These are phyloP conservation scores for Staphylotrichum longicolle DNA, from an alignment of 495 filamentous ascomycete species.

Conservation along the genomic window DNA sequence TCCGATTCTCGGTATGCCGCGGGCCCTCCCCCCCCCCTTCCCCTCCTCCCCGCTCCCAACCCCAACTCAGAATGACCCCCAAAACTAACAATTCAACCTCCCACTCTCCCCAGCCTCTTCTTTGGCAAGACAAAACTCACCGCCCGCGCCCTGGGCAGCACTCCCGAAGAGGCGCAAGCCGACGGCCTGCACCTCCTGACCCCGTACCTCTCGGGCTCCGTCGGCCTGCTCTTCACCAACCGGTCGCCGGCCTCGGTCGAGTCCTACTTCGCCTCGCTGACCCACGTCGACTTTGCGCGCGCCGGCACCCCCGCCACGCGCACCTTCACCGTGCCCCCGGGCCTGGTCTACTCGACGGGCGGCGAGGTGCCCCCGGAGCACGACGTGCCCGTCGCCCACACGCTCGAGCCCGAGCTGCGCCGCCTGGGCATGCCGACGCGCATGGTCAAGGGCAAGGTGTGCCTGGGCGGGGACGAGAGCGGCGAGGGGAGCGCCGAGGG, in stretches of 20 bases:
- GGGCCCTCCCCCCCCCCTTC: not conserved
- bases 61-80: not conserved
- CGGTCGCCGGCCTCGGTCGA: slow-evolving; percentile 61
- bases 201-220: slow-evolving; percentile 71
- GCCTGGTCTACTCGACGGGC: slow-evolving; percentile 71
- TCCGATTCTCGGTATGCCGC: slow-evolving; percentile 71
- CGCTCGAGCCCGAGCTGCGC: slow-evolving; percentile 80
- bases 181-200: slow-evolving; percentile 67
- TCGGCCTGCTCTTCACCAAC: slow-evolving; percentile 88
- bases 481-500: slow-evolving; percentile 40
- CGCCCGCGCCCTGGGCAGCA: slow-evolving; percentile 81
- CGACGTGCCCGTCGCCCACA: slow-evolving; percentile 83
- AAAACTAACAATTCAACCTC: not conserved
- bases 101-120: slow-evolving; percentile 63
- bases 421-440: slow-evolving; percentile 84
- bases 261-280: slow-evolving; percentile 64
- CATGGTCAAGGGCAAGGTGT: slow-evolving; percentile 82
- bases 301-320: slow-evolving; percentile 74
- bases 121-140: slow-evolving; percentile 99
- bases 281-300: slow-evolving; percentile 79
- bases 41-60: not conserved
- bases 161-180: slow-evolving; percentile 70
- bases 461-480: slow-evolving; percentile 67
- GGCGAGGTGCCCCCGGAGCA: slow-evolving; percentile 73
- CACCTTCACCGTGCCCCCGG: slow-evolving; percentile 73